Evolutionary conservation across 148 eudicot species (phyloP), one percentile per base, ranked within the genome.

Genomic region (Tetragonia tetragonoides): DNA sequence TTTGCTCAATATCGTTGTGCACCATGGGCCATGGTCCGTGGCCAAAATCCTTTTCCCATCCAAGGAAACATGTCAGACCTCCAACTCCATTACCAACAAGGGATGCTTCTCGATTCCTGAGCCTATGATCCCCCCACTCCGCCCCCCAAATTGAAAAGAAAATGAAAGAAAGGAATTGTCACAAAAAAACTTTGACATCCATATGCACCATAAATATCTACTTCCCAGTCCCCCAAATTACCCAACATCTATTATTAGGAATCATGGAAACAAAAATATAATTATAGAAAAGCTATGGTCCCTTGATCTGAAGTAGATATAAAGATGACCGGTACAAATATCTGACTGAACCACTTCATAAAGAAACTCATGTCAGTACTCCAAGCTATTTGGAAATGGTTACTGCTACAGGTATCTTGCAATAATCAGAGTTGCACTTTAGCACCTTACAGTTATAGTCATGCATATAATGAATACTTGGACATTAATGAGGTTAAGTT

Each of bases 401-500:
- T 24, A 42, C 21, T 42, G 7, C 12, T 3, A 40, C 37, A 46
- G 49, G 17, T 42, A 49, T 24, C 39, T 66, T 9, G n/a, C 62
- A 5, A 38, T 62, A 47, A 49, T 41, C 17, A 56, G 51, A 57
- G 67, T 40, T 54, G 40, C n/a, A 23, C 3, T 37, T 44, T 41
- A 9, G 40, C 12, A 20, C 16, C 20, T 3, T 10, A 38, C n/a
- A 54, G 53, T 6, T 17, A 18, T 54, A 16, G 54, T 49, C 40
- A 68, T 21, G 37, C 12, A 70, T 59, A 6, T 57, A 34, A 51
- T 8, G 39, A 38, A 24, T 5, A 73, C 34, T 7, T 65, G 37
- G 40, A 46, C 5, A 70, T 44, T 59, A 0, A 46, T 39, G 61
- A 6, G 66, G 67, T 70, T 66, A 75, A 66, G 64, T 70, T 73